phyloP scores from a whole-genome alignment of 2,329 filamentous ascomycete genomes.

The Aspergillus sp. region DNA sequence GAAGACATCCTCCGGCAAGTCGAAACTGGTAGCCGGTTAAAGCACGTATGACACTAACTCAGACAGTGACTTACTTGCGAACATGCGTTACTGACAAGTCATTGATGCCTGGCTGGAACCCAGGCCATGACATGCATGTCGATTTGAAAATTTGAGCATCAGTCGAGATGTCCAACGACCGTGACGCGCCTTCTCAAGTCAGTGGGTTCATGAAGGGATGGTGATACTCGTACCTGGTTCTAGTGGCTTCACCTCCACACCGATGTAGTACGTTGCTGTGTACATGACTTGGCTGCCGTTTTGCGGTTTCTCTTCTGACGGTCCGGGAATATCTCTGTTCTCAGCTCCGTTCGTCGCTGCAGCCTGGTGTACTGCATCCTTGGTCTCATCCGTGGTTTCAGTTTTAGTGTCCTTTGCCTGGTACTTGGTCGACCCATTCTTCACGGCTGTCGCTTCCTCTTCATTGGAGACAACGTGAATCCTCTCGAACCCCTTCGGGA shows the following conservation, averaged over 20 bases:
- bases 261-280: constrained; percentile 91
- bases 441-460: constrained; percentile 52
- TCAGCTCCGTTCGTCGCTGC: constrained; percentile 38
- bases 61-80: constrained; percentile 58
- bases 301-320: constrained; percentile 24
- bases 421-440: constrained; percentile 53
- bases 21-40: constrained; percentile 50
- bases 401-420: constrained; percentile 46
- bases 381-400: constrained; percentile 43
- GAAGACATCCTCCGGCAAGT: constrained; percentile 86
- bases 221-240: constrained; percentile 52
- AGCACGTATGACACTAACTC: not conserved
- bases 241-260: constrained; percentile 66
- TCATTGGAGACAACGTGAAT: constrained; percentile 59
- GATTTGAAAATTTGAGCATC: constrained; percentile 80
- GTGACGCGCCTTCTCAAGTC: constrained; percentile 32
- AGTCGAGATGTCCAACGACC: constrained; percentile 50
- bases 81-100: constrained; percentile 74
- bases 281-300: constrained; percentile 52
- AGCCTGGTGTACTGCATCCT: constrained; percentile 41
- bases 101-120: constrained; percentile 65
- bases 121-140: constrained; percentile 66
- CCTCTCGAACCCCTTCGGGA: constrained; percentile 85
- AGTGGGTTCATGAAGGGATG: constrained; percentile 16
- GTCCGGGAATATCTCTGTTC: constrained; percentile 30